Evolutionary conservation across 805 yeast species (phyloP), one percentile per base, ranked within the genome.

Genomic region (Wilhelminamyces savonicus): DNA sequence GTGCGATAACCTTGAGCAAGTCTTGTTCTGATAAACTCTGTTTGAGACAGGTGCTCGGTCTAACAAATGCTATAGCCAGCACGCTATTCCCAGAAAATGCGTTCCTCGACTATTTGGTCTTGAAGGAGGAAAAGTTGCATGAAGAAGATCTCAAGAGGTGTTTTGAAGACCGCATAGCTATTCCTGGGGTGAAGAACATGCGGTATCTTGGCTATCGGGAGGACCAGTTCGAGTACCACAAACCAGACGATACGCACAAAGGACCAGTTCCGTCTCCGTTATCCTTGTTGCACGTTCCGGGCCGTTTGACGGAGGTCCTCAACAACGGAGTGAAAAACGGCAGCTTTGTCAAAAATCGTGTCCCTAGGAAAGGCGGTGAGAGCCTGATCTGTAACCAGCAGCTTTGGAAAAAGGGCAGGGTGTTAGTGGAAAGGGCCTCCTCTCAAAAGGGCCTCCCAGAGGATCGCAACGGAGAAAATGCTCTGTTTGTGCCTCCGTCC

Each of bases 21-120:
- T 84, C 95, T 1, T 90, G 97, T 50, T 76, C 94, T 1, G 97
- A 90, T 51, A 90, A 90, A 46, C 52, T 90, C 16, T 67, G 83
- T 24, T 30, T 79, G 28, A 68, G 69, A 35, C 96, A 85, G 49
- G 54, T 59, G 21, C 59, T 63, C 0, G 81, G 86, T 0, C 28
- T 80, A 3, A 49, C 72, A 24, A 78, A 70, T 41, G 46, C 72
- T 4, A 28, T 70, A 6, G 67, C 71, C 2, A 59, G 65, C 22
- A 35, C 30, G 5, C 27, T 50, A 10, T 41, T 50, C n/a, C 52
- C 61, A 0, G 46, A 48, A 0, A 61, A 62, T 4, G 46, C 60
- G 10, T 69, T 38, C 33, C 44, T 82, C 16, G 57, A 59, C 16
- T 76, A 66, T 44, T 37, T 82, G 24, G 69, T 82, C 0, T 28